These are phyloP conservation scores for Monosporascus ibericus DNA, from an alignment of 2,329 filamentous ascomycete genomes.

Conservation along the genomic window DNA sequence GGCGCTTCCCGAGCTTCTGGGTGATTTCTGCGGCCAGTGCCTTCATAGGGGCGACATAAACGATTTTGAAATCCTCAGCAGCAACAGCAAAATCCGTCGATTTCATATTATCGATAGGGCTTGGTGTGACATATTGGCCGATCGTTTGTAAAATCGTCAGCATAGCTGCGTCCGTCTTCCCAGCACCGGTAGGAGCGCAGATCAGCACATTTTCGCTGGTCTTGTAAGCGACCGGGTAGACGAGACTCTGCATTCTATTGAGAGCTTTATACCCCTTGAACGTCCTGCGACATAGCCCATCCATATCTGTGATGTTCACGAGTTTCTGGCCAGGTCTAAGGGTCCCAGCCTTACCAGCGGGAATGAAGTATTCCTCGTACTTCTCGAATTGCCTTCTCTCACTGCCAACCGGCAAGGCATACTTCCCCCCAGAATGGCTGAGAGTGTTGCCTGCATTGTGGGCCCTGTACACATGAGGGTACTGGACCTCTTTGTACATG, in stretches of 20 bases:
- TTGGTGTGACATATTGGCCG: constrained; percentile 76
- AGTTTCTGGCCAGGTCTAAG: constrained; percentile 69
- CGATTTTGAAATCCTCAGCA: constrained; percentile 89
- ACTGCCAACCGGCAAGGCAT: constrained; percentile 72
- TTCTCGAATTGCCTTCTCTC: constrained; percentile 64
- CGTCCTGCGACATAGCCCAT: constrained; percentile 82
- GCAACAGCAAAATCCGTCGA: constrained; percentile 78
- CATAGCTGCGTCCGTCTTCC: constrained; percentile 99
- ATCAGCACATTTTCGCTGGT: constrained; percentile 99
- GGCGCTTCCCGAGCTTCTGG: constrained; percentile 82
- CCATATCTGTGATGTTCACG: constrained; percentile 73
- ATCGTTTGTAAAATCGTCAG: constrained; percentile 89
- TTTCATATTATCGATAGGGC: constrained; percentile 66
- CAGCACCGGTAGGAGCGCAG: constrained; percentile 93
- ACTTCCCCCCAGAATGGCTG: constrained; percentile 73
- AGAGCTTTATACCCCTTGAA: constrained; percentile 91
- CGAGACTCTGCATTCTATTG: constrained; percentile 96
- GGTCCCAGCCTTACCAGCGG: constrained; percentile 71
- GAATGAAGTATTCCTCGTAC: constrained; percentile 86
- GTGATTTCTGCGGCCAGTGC: constrained; percentile 94
- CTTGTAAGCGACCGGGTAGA: constrained; percentile 91
- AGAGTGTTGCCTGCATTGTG: constrained; percentile 83
- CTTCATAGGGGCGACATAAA: constrained; percentile 99
- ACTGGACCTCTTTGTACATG: constrained; percentile 67
- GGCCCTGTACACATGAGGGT: constrained; percentile 87